Percentiles rank a stretch among this genome's conserved stretches.
Evolutionary conservation across 257 asterid genomes (phyloP).

Genomic region (Leptodermis oblonga): DNA sequence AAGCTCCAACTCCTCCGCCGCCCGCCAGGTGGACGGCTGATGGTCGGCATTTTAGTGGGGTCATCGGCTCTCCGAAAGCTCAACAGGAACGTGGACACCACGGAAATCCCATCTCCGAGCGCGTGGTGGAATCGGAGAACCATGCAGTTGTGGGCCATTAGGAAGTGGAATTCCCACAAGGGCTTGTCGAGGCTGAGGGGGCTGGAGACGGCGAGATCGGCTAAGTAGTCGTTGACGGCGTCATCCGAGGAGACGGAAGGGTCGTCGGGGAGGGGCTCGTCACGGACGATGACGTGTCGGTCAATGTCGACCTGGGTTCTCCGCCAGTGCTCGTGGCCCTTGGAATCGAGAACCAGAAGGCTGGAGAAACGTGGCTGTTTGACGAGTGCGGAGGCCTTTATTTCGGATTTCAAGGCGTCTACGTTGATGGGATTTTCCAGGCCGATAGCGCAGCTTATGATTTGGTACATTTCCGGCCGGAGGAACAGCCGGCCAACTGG

Average conservation of each 20-base stretch:
- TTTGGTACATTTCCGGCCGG: conserved; percentile 40
- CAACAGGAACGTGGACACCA: conserved; percentile 51
- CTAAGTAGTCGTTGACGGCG: conserved; percentile 50
- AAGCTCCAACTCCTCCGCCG: conserved; percentile 22
- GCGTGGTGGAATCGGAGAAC: conserved; percentile 74
- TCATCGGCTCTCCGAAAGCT: conserved; percentile 43
- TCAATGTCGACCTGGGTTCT: conserved; percentile 44
- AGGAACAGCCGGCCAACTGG: conserved; percentile 65
- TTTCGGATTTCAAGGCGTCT: conserved; percentile 31
- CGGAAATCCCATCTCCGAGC: conserved; percentile 73
- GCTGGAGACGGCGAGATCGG: conserved; percentile 43
- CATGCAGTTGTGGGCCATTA: conserved; percentile 47
- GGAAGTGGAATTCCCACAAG: conserved; percentile 63
- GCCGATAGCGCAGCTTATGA: conserved; percentile 47
- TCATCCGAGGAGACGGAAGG: conserved; percentile 39
- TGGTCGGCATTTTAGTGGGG: conserved; percentile 32
- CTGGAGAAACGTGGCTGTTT: conserved; percentile 68
- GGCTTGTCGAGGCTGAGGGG: conserved; percentile 61
- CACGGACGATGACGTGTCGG: conserved; percentile 47
- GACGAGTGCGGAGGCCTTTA: conserved; percentile 38
- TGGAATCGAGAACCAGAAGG: conserved; percentile 46
- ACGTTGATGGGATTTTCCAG: conserved; percentile 33
- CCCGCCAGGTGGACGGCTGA: conserved; percentile 7
- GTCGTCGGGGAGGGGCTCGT: conserved; percentile 24
- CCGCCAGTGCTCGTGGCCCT: conserved; percentile 63